Conservation (phyloP, 139 green algal species). For the Chlamydomonas schloesseri region DNA sequence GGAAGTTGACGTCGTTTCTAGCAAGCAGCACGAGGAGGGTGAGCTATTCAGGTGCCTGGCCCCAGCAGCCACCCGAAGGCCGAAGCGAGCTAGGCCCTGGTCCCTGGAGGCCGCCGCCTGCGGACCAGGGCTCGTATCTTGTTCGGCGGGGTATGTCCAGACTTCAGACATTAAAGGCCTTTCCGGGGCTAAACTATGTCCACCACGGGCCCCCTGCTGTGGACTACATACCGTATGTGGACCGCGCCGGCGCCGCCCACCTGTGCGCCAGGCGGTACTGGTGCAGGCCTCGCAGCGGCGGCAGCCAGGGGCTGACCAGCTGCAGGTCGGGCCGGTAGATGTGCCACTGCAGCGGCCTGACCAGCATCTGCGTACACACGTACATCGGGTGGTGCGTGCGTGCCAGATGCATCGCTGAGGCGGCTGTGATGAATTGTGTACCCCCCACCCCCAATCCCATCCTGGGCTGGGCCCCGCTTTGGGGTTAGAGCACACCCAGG, state of each 20-base stretch:
- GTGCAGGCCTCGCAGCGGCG: background rate
- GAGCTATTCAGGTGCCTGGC: too few relatives aligned
- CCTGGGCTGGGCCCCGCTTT: background rate
- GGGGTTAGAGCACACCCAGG: background rate
- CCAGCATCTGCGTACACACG: background rate
- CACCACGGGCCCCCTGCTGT: background rate
- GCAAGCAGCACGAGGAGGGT: too few relatives aligned
- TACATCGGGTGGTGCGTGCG: background rate
- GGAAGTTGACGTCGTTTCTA: too few relatives aligned
- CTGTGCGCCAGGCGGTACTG: slow-evolving; percentile 15
- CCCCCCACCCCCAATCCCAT: background rate
- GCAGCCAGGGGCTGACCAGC: slow-evolving; percentile 7
- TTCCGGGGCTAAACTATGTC: background rate
- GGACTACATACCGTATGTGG: background rate
- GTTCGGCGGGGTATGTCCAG: too few relatives aligned
- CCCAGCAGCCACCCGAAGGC: too few relatives aligned
- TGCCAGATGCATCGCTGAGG: too few relatives aligned
- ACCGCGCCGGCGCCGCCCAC: background rate
- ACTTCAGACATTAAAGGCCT: too few relatives aligned
- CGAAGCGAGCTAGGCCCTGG: too few relatives aligned
- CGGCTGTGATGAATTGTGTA: too few relatives aligned
- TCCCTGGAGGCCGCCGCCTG: too few relatives aligned
- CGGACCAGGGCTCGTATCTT: too few relatives aligned
- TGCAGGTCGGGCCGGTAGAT: slow-evolving; percentile 14
- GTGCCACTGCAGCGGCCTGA: slow-evolving; percentile 5